Base-by-base conservation (phyloP, 768 basidiomycete genomes). In the Suillus plorans region DNA sequence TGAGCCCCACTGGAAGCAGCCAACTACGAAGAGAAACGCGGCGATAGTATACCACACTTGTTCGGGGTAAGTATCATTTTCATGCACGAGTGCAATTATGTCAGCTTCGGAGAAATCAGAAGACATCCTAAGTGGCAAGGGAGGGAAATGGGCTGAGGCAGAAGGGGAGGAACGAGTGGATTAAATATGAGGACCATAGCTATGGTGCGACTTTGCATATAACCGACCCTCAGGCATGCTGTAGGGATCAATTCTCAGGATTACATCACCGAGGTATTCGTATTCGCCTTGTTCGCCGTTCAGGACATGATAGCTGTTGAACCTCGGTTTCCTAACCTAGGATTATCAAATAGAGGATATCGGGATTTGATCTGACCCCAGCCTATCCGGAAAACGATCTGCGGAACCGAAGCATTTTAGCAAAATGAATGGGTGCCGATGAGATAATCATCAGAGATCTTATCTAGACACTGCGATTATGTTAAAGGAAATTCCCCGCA, bases 1-100 rank as follows among this genome's bases (percentile, higher is more conserved):
- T 18, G 62, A 42, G 10, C 25, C 65, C 70, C 69, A 70, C 45
- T 70, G 66, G 62, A 72, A 72, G 55, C 63, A 62, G 47, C 69
- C 70, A 34, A 70, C 60, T n/a, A 63, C 1, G 56, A 72, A 57
- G 34, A 71, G 22, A 36, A 66, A 62, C n/a, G 31, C 3, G 8
- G 55, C 42, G 31, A 71, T 62, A 45, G 53, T 28, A 25, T 70
- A 28, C 63, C 71, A 71, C 9, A 64, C 66, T 13, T 47, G 45
- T 55, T 64, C 49, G 10, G 70, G 71, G 25, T 72, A 71, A n/a
- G 20, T n/a, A 4, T 18, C 5, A 37, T 58, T 22, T 50, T 22
- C 50, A 13, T 3, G 5, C 14, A 52, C 52, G 5, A 45, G 52
- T 8, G 50, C 34, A 5, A 10, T 14, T 58, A 58, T 31, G 18